phyloP scores from a whole-genome alignment of 805 yeast genomes.

The Ogataea parapolymorpha region DNA sequence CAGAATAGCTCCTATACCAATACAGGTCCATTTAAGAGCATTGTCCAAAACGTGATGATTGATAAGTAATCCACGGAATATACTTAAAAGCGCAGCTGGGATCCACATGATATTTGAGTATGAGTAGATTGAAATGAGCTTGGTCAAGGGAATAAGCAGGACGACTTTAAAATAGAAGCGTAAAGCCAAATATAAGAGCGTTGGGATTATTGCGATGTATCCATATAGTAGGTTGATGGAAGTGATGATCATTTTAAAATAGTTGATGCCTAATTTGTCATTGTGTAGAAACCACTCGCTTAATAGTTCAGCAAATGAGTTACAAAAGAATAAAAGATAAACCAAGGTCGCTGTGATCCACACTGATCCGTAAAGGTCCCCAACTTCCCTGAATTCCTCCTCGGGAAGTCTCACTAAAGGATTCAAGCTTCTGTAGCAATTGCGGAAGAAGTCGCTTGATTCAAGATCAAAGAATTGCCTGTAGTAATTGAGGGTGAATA shows the following conservation, averaged over 20 bases:
- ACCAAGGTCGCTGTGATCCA: slow-evolving; percentile 89
- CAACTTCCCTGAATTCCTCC: slow-evolving; percentile 39
- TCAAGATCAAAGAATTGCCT: slow-evolving; percentile 67
- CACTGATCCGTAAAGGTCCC: slow-evolving; percentile 83
- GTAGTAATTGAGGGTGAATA: slow-evolving; percentile 57
- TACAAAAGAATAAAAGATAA: slow-evolving; percentile 68
- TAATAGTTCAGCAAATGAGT: slow-evolving; percentile 66
- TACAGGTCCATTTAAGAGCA: slow-evolving; percentile 60
- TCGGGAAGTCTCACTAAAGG: slow-evolving; percentile 41
- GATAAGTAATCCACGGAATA: slow-evolving; percentile 53
- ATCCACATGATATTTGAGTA: slow-evolving; percentile 83
- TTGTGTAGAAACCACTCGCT: slow-evolving; percentile 46
- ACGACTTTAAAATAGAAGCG: slow-evolving; percentile 52
- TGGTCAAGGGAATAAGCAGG: slow-evolving; percentile 48
- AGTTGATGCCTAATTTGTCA: slow-evolving; percentile 39
- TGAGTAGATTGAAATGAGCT: slow-evolving; percentile 73
- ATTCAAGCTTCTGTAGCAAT: slow-evolving; percentile 55
- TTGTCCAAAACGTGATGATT: slow-evolving; percentile 42
- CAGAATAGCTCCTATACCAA: slow-evolving; percentile 54
- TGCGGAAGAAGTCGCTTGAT: slow-evolving; percentile 54
- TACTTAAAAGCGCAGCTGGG: slow-evolving; percentile 66
- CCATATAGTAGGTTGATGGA: slow-evolving; percentile 73
- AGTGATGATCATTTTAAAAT: slow-evolving; percentile 61
- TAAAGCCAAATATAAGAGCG: slow-evolving; percentile 47
- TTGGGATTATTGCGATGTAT: slow-evolving; percentile 68